Conservation (phyloP, 441 rosid species). For the Manihot esculenta region DNA sequence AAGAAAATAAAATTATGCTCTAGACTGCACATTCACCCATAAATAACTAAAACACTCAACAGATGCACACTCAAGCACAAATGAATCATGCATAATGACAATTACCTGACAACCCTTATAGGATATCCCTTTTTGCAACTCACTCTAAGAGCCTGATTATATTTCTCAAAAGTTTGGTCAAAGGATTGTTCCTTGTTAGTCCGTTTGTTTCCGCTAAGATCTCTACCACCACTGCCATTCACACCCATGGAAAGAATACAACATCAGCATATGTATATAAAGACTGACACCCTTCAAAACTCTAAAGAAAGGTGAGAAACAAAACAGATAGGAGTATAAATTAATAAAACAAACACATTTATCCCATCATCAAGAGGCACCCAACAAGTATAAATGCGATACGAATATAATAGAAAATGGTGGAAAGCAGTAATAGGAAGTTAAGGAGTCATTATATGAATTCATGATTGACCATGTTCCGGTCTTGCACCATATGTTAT, state of each 20-base stretch:
- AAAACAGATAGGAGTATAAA: not conserved
- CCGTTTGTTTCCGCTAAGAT: conserved; percentile 70
- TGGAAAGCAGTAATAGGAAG: not conserved
- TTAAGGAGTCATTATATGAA: not conserved
- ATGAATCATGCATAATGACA: not conserved
- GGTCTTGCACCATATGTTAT: not conserved
- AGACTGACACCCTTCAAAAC: not conserved
- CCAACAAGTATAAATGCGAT: not conserved
- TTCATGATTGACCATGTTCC: not conserved
- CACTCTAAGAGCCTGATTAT: conserved; percentile 64
- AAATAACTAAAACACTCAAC: not conserved
- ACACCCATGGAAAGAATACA: conserved; percentile 5
- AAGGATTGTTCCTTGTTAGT: conserved; percentile 73
- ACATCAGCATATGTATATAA: not conserved
- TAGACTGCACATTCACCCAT: not conserved
- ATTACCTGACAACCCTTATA: conserved; percentile 82
- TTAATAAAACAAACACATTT: not conserved
- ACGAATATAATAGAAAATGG: not conserved
- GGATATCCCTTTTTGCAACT: conserved; percentile 83
- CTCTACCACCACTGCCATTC: conserved; percentile 70
- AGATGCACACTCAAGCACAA: too few species aligned
- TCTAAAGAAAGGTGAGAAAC: not conserved
- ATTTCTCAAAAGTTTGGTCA: conserved; percentile 61
- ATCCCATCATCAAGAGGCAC: not conserved
- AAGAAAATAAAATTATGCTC: not conserved